Base-by-base conservation (phyloP, 2,329 filamentous ascomycete genomes). In the Graphilbum sp. region DNA sequence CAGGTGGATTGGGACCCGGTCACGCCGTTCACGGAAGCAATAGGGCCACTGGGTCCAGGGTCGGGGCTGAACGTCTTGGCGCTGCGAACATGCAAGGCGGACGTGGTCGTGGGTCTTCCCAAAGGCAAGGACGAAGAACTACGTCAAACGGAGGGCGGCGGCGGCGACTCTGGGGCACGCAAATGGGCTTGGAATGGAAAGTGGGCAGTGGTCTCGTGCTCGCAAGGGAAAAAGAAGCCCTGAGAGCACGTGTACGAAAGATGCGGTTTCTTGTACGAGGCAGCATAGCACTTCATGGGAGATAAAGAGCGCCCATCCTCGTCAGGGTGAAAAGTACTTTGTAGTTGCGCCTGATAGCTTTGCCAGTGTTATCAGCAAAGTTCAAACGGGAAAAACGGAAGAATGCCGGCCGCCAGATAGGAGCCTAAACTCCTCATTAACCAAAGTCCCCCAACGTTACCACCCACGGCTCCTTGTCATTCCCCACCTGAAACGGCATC, bases 111-210 rank as follows among this genome's bases (percentile, higher is more conserved):
- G 20, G 88, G 86, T 0, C 64, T 98, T n/a, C 68, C 76, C 13
- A 57, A 74, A 9, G 68, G 88, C 7, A 72, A 79, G 53, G 90
- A 98, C 52, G 86, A 95, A 60, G 73, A 77, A 54, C 63, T 96
- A 38, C 75, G 69, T 47, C 64, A 69, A 9, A 68, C 61, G 38
- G 75, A 82, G 37, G 75, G 68, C 15, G 82, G 81, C 1, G 82
- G 80, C 4, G 81, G 77, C 15, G 76, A 85, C 43, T 61, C 70
- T 46, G 57, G 79, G 55, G 69, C 74, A 19, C 69, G 90, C 40
- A 81, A 83, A 56, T 96, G 88, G 88, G 87, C 85, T 0, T 96
- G 87, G 87, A 81, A 74, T 52, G 88, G 88, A 32, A 95, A 95
- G 59, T 96, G 84, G 82, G 88, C 88, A 6, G 85, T 96, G n/a